phyloP scores from a whole-genome alignment of 2,329 filamentous ascomycete species.

The Ceratocystis harringtonii region DNA sequence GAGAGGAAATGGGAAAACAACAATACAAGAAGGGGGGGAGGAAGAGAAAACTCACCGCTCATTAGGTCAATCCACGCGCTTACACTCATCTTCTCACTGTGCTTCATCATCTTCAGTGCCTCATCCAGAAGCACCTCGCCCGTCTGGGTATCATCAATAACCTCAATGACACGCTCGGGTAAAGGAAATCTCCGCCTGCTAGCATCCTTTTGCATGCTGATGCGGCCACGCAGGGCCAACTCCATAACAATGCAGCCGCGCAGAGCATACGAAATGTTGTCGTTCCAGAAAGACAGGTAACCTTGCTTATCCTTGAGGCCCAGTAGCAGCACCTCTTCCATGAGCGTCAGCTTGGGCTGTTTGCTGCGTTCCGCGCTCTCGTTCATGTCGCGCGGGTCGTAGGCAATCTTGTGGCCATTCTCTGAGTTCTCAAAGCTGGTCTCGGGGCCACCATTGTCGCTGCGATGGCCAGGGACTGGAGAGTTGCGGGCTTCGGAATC shows the following conservation, averaged over 20 bases:
- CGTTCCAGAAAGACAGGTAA: conserved; percentile 99
- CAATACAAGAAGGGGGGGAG: not conserved
- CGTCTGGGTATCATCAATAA: conserved; percentile 89
- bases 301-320: conserved; percentile 97
- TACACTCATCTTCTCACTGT: conserved; percentile 99
- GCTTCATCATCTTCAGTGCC: conserved; percentile 99
- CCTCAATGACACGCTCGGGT: conserved; percentile 87
- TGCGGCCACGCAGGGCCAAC: conserved; percentile 83
- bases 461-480: conserved; percentile 39
- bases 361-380: conserved; percentile 93
- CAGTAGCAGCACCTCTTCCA: conserved; percentile 94
- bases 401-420: conserved; percentile 98
- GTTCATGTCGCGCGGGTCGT: conserved; percentile 90
- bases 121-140: conserved; percentile 96
- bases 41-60: conserved; percentile 54
- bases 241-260: conserved; percentile 97
- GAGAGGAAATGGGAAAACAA: not conserved
- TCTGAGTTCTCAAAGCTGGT: conserved; percentile 85
- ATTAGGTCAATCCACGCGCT: conserved; percentile 98
- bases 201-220: conserved; percentile 97
- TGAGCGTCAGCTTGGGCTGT: conserved; percentile 94
- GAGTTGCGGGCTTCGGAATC: conserved; percentile 29
- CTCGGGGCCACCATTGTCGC: conserved; percentile 46
- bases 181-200: conserved; percentile 82
- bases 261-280: conserved; percentile 97